Conservation (phyloP, 768 basidiomycete species). For the Tricholoma bakamatsutake region DNA sequence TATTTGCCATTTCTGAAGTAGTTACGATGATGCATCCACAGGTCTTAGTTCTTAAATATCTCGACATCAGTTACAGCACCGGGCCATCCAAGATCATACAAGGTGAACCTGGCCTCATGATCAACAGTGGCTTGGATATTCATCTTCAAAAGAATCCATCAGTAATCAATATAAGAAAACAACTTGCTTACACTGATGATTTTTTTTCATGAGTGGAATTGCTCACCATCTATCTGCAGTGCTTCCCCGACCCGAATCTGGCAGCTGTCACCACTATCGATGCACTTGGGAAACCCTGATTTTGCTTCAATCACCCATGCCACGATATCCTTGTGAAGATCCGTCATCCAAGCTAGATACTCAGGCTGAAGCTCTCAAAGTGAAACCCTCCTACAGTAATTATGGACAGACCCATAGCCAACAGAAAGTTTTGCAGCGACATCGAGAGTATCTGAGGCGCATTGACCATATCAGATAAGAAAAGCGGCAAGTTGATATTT, state of each 20-base stretch:
- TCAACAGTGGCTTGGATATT: conserved; percentile 17
- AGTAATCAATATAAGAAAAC: background rate
- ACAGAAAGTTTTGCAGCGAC: too few relatives aligned
- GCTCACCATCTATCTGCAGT: conserved; percentile 5
- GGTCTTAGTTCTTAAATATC: conserved; percentile 14
- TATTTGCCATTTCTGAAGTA: conserved; percentile 17
- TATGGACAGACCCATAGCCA: too few relatives aligned
- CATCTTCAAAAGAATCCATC: background rate
- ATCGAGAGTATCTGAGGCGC: too few relatives aligned
- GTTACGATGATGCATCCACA: conserved; percentile 14
- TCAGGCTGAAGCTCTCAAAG: too few relatives aligned
- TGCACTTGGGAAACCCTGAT: conserved; percentile 11
- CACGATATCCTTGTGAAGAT: background rate
- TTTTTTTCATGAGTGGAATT: conserved; percentile 7
- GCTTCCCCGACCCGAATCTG: conserved; percentile 1
- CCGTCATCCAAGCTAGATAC: too few relatives aligned
- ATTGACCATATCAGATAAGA: background rate
- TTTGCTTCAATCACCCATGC: too few relatives aligned
- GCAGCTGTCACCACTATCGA: conserved; percentile 12
- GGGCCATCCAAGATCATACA: conserved; percentile 19
- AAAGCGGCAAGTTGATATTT: too few relatives aligned
- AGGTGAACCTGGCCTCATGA: conserved; percentile 14
- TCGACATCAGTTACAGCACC: conserved; percentile 15
- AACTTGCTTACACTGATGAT: background rate
- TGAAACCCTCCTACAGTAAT: too few relatives aligned